Evolutionary conservation across 257 asterid species (phyloP).

Genomic region (Ilex aquifolium): DNA sequence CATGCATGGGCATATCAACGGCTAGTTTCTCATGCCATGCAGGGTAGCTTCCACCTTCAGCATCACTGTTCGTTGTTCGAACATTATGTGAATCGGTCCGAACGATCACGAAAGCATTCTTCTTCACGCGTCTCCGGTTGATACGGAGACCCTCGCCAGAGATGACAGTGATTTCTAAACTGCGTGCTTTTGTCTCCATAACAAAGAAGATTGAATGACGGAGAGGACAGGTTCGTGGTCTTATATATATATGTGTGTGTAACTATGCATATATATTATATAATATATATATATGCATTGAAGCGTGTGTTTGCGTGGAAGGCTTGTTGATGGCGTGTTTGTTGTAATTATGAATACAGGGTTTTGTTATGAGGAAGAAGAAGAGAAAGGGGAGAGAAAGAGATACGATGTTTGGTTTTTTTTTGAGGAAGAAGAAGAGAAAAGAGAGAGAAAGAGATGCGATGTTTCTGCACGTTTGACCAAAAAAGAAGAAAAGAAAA

Average conservation of each 20-base stretch:
- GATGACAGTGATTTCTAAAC: constrained; percentile 56
- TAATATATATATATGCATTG: no score
- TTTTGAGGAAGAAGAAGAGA: no score
- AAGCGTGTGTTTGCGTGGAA: background rate
- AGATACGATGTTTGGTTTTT: constrained; percentile 20
- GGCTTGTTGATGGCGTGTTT: background rate
- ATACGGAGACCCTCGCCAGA: constrained; percentile 53
- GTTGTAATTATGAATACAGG: constrained; percentile 10
- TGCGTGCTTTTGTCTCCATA: constrained; percentile 8
- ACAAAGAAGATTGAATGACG: background rate
- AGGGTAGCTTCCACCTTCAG: constrained; percentile 52
- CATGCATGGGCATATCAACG: constrained; percentile 44
- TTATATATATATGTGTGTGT: no score
- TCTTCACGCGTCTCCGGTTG: constrained; percentile 27
- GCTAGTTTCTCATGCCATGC: constrained; percentile 58
- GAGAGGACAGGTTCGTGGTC: background rate
- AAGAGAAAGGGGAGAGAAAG: constrained; percentile 29
- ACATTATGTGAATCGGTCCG: constrained; percentile 27
- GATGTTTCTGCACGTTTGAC: no score
- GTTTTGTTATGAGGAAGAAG: constrained; percentile 20
- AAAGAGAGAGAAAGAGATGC: no score
- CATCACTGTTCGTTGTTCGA: constrained; percentile 33
- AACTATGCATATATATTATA: no score
- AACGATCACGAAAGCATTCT: constrained; percentile 40
- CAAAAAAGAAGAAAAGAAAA: no score